Base-by-base conservation (phyloP, 2,329 filamentous ascomycete genomes). In the Calonectria pteridis region DNA sequence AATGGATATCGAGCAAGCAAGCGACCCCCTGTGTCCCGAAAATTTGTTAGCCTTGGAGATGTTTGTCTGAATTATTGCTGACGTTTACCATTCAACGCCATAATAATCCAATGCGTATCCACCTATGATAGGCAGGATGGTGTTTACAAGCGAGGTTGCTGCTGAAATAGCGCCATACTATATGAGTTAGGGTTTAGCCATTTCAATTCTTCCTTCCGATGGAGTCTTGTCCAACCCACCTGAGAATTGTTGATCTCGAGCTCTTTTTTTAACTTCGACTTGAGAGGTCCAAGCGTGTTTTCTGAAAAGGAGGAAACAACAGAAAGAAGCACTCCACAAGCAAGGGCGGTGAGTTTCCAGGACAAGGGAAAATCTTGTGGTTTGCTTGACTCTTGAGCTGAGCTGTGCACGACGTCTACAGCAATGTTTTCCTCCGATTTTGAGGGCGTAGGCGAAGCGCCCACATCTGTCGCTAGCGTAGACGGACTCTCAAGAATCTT, bases 271-370 rank as follows among this genome's bases (percentile, higher is more conserved):
- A 74, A 58, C n/a, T 79, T 80, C 23, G 51, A 71, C 73, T 81
- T 80, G 14, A 81, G 73, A 1, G 79, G 79, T 0, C 79, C 79
- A 0, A 81, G 73, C 0, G 77, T 80, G 18, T 78, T 80, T 58
- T 80, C 79, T 0, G 78, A 79, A 40, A 80, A 80, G 0, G 78
- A 80, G 10, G 79, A 80, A 29, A 78, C 79, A 74, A 76, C 79
- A 20, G 79, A 80, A 26, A 80, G 74, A 13, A 69, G 69, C 20
- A 80, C 55, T 49, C 78, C 78, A 40, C 77, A 77, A 26, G 64
- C 31, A 16, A 81, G 77, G 16, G 78, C 79, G 1, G 66, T 77
- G 7, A 77, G 40, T 46, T 79, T 80, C 78, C 78, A 80, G 3
- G 69, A 49, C 67, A 73, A 73, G 1, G 78, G 79, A 37, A 80